A percentile compares a stretch with the other conserved stretches of the same genome.
Evolutionary conservation across 306 rosid genomes (phyloP).

Genomic region (Cicer yamashitae): DNA sequence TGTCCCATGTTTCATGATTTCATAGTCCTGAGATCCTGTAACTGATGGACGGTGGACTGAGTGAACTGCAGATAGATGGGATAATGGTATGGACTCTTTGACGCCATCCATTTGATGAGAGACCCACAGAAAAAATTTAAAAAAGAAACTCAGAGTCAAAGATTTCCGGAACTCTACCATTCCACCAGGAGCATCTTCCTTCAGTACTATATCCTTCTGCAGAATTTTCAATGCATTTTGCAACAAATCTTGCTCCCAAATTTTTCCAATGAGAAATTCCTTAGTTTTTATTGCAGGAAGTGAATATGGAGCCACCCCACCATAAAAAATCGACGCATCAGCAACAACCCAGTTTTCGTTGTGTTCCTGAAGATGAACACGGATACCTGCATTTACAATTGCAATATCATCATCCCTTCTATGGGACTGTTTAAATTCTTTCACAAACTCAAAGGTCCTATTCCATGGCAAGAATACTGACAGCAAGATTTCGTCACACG

Average conservation of each 20-base stretch:
- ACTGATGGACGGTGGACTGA: conserved; percentile 78
- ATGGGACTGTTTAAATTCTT: conserved; percentile 95
- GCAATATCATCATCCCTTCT: conserved; percentile 99
- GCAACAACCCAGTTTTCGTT: conserved; percentile 62
- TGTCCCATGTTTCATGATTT: conserved; percentile 79
- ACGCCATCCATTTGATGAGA: conserved; percentile 72
- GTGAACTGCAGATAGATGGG: conserved; percentile 81
- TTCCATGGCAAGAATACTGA: conserved; percentile 94
- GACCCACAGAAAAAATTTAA: conserved; percentile 92
- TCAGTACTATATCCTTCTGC: conserved; percentile 65
- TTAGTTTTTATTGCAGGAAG: conserved; percentile 71
- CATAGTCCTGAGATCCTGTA: conserved; percentile 83
- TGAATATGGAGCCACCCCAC: conserved; percentile 90
- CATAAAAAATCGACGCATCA: conserved; percentile 86
- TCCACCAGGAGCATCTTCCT: conserved; percentile 90
- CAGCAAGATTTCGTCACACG: conserved; percentile 72
- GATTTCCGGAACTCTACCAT: conserved; percentile 95
- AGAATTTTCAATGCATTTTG: conserved; percentile 68
- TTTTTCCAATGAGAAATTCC: conserved; percentile 75
- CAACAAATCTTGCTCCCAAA: conserved; percentile 76
- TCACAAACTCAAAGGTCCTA: conserved; percentile 79
- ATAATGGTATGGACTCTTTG: conserved; percentile 58
- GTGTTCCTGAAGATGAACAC: conserved; percentile 69
- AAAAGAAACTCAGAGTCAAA: conserved; percentile 81
- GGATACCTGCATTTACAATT: conserved; percentile 92